A percentile compares a stretch with the other conserved stretches of the same genome.
Evolutionary conservation across 2,329 filamentous ascomycete genomes (phyloP).

Genomic region (Diplodia corticola): DNA sequence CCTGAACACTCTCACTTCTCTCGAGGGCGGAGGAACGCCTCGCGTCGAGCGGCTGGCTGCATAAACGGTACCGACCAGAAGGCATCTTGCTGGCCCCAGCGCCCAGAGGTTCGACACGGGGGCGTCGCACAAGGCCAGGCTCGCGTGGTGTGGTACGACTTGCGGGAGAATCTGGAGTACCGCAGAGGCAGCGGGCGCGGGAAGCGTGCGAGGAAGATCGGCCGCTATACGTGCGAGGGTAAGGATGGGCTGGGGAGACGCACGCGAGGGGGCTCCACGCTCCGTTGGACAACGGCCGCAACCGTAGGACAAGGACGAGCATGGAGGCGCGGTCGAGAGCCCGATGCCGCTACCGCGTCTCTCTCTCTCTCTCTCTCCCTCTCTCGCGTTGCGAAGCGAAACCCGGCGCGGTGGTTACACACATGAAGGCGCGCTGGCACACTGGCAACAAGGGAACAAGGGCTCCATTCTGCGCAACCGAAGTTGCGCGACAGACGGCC

Average conservation of each 20-base stretch:
- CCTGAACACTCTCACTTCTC: conserved; percentile 19
- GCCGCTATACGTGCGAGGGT: neutral
- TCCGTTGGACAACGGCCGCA: neutral
- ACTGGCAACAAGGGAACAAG: too few relatives aligned
- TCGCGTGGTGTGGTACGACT: conserved; percentile 15
- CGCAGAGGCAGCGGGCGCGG: neutral
- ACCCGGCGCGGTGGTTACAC: conserved; percentile 16
- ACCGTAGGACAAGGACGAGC: neutral
- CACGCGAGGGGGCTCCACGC: neutral
- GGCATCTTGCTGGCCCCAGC: neutral
- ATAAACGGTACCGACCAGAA: conserved; percentile 18
- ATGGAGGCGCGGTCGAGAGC: neutral
- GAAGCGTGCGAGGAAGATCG: neutral
- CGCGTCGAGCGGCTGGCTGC: conserved; percentile 19
- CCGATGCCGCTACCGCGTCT: neutral
- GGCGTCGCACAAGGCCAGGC: conserved; percentile 12
- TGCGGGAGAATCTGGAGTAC: neutral
- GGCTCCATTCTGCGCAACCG: conserved; percentile 11
- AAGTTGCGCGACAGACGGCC: conserved; percentile 4
- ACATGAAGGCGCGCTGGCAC: conserved; percentile 6
- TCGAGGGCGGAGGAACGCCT: neutral
- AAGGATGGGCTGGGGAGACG: neutral
- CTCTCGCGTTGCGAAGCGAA: conserved; percentile 6
- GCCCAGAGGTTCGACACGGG: too few relatives aligned
- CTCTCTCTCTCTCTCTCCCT: neutral